A percentile compares a stretch with the other conserved stretches of the same genome.
Conservation (phyloP, 768 basidiomycete genomes). For the Lentinula lateritia region DNA sequence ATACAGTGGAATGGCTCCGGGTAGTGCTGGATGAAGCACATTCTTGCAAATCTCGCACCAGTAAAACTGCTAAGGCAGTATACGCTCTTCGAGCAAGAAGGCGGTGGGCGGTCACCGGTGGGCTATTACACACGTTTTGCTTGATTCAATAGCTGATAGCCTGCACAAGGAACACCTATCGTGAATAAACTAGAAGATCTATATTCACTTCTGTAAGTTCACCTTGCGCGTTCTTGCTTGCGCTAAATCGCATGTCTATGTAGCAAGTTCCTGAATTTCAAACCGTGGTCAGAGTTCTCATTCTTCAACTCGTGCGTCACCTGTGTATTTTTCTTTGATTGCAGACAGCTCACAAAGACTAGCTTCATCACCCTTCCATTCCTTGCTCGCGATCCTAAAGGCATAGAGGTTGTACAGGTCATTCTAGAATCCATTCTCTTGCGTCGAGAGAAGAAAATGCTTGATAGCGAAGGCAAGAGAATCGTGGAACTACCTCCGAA, state of each 20-base stretch:
- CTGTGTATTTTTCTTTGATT: not conserved
- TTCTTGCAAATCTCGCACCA: conserved; percentile 84
- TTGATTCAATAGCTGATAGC: not conserved
- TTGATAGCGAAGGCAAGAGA: conserved; percentile 75
- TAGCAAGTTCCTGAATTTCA: conserved; percentile 76
- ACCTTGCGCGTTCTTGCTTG: not conserved
- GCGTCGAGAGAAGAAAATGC: conserved; percentile 91
- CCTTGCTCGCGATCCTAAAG: conserved; percentile 84
- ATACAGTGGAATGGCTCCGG: conserved; percentile 71
- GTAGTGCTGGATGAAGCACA: conserved; percentile 93
- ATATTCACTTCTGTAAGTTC: conserved; percentile 67
- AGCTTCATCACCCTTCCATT: conserved; percentile 93
- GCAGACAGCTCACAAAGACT: not conserved
- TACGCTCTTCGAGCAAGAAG: conserved; percentile 76
- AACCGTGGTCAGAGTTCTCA: conserved; percentile 75
- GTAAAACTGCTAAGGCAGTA: conserved; percentile 84
- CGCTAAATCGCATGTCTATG: not conserved
- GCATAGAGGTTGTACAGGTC: conserved; percentile 91
- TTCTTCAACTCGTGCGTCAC: conserved; percentile 82
- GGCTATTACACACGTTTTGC: conserved; percentile 1
- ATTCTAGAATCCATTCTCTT: conserved; percentile 86
- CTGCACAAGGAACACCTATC: conserved; percentile 73
- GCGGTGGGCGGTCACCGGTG: conserved; percentile 88
- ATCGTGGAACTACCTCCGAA: conserved; percentile 89
- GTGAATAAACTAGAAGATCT: conserved; percentile 92